Conservation (phyloP, 495 filamentous ascomycete species). For the Umbilicaria muhlenbergii region DNA sequence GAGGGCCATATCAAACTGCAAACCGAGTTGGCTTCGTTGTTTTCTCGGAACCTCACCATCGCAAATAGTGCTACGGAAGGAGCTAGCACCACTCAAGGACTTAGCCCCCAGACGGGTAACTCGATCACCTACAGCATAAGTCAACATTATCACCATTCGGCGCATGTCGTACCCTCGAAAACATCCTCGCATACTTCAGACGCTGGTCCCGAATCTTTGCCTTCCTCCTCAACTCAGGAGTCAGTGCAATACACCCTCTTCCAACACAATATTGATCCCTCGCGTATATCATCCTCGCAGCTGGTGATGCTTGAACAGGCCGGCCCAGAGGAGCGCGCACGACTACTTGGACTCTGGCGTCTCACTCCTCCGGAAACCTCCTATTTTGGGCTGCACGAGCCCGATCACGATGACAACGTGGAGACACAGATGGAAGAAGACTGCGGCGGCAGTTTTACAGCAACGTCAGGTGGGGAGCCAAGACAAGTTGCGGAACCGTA, state of each 20-base stretch:
- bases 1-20: conserved; percentile 33
- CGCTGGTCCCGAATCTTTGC: neutral
- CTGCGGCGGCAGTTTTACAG: conserved; percentile 11
- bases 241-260: conserved; percentile 4
- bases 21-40: conserved; percentile 53
- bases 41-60: conserved; percentile 44
- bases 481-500: conserved; percentile 45
- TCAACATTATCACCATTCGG: conserved; percentile 63
- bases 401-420: conserved; percentile 28
- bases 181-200: conserved; percentile 13
- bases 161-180: conserved; percentile 29
- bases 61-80: conserved; percentile 21
- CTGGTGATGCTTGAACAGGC: conserved; percentile 45
- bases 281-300: conserved; percentile 38
- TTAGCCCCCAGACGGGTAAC: conserved; percentile 8
- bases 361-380: conserved; percentile 31
- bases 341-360: conserved; percentile 52
- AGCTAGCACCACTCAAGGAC: conserved; percentile 10
- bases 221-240: neutral
- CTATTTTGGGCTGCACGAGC: conserved; percentile 23
- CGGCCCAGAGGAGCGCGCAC: conserved; percentile 37
- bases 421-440: conserved; percentile 27
- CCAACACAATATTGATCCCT: conserved; percentile 35
- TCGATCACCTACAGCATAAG: conserved; percentile 49
- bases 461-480: conserved; percentile 2